Percentiles rank a stretch among this genome's conserved stretches.
Evolutionary conservation across 2,329 filamentous ascomycete species (phyloP).

Genomic region (Thelonectria olida): DNA sequence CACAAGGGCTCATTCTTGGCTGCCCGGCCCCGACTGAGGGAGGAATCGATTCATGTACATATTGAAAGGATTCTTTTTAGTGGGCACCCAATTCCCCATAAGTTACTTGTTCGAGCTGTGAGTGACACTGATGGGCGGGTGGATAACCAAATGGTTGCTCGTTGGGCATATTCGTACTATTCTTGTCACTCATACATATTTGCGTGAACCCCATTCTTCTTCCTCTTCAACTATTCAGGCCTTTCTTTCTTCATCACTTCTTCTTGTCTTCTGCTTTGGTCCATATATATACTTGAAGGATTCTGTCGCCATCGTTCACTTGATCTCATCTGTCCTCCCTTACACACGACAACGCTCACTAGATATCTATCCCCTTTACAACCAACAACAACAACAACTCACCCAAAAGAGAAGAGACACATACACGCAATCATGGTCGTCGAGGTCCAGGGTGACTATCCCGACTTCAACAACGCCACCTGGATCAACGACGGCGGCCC

Average conservation of each 20-base stretch:
- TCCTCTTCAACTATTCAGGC: not conserved
- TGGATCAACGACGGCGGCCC: constrained; percentile 30
- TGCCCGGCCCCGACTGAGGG: constrained; percentile 3
- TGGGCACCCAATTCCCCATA: no score
- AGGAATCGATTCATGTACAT: no score
- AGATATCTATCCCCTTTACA: not conserved
- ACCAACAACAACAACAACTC: not conserved
- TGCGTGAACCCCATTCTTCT: constrained; percentile 13
- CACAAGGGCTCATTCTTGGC: not conserved
- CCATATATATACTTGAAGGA: no score
- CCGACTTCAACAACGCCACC: constrained; percentile 33
- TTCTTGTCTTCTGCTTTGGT: not conserved
- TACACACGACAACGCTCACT: not conserved
- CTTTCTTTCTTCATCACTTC: not conserved
- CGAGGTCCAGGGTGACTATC: constrained; percentile 12
- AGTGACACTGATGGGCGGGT: no score
- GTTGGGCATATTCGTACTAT: no score
- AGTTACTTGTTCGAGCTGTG: no score
- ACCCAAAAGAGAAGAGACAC: not conserved
- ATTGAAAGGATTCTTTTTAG: no score
- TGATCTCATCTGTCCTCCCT: no score
- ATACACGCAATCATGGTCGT: not conserved
- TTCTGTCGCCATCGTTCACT: not conserved
- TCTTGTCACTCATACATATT: no score
- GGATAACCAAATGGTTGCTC: no score